phyloP scores from a whole-genome alignment of 2,329 filamentous ascomycete genomes.

The Neonectria sp. region DNA sequence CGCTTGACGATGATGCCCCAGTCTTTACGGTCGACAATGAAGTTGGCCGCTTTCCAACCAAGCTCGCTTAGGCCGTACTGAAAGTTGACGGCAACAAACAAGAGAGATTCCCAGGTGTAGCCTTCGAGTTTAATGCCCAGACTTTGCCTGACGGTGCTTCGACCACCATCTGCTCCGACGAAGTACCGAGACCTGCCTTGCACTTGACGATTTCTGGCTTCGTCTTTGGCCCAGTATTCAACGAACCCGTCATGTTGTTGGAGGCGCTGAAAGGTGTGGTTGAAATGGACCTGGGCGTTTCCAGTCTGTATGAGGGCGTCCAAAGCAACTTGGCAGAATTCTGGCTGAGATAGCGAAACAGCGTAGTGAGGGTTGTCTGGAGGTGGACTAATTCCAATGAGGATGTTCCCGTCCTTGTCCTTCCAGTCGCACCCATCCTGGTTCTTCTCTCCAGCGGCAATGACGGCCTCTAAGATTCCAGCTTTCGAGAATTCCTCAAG shows the following conservation, averaged over 20 bases:
- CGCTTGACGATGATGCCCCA: conserved; percentile 10
- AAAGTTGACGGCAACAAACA: conserved; percentile 5
- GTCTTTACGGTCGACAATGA: conserved; percentile 1
- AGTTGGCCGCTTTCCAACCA: conserved; percentile 8
- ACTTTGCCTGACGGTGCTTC: conserved; percentile 6
- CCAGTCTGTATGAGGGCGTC: neutral
- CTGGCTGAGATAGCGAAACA: conserved; percentile 4
- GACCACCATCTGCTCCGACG: conserved; percentile 6
- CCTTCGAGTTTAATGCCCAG: conserved; percentile 9
- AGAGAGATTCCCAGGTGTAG: conserved; percentile 1
- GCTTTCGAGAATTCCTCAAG: conserved; percentile 10
- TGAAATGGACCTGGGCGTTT: conserved; percentile 8
- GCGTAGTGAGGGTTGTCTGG: neutral
- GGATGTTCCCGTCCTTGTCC: conserved; percentile 8
- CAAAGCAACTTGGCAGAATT: conserved; percentile 4
- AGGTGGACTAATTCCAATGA: neutral
- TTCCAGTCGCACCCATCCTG: conserved; percentile 8
- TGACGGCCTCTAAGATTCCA: conserved; percentile 9
- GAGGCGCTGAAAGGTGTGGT: conserved; percentile 8
- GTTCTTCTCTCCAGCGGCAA: conserved; percentile 2
- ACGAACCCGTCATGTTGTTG: conserved; percentile 1
- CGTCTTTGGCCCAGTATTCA: neutral
- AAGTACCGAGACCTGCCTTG: neutral
- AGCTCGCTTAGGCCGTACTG: neutral
- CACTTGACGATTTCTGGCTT: neutral